Base-by-base conservation (phyloP, 2,329 filamentous ascomycete genomes). In the Eurotiales sp. region DNA sequence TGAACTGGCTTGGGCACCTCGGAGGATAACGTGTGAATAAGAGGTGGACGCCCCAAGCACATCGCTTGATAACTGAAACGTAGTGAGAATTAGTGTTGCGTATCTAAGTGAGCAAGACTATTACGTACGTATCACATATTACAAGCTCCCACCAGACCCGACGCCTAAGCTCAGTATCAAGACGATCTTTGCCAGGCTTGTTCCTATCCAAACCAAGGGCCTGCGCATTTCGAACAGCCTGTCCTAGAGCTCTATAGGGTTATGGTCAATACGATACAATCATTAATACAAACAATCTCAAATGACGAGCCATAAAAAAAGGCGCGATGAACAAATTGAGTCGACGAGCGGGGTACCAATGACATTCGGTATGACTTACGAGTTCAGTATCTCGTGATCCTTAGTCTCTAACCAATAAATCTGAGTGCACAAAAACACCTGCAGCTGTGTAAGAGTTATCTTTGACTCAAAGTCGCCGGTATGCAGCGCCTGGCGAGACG, bases 361-460 rank as follows among this genome's bases (percentile, higher is more conserved):
- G 37, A 17, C 30, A 45, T 3, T 11, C 5, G 5, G 15, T 17
- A 21, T 32, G 55, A 25, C 64, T 51, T 52, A 66, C 64, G 64
- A 66, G 30, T 67, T 67, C 32, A 67, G n/a, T 8, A 56, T 56
- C 41, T 66, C 64, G 25, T 62, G 57, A 21, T 64, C 57, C 29
- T 66, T 66, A 0, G 62, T 67, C n/a, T 60, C 61, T 11, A 64
- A 55, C 64, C 63, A 66, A 30, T 66, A 67, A 15, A 61, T 43
- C 55, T 66, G 64, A 6, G 62, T 61, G 15, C 61, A 54, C 14
- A 63, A 46, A 47, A 66, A 66, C 3, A 61, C 61, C 44, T 64
- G 59, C 15, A 66, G 51, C 41, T 66, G 62, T 15, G 54, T 56
- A 19, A 67, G 44, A 29, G 50, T 58, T 8, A 64, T 63, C 19